A percentile compares a stretch with the other conserved stretches of the same genome.
These are phyloP conservation scores for Chenopodium berlandieri DNA, from an alignment of 148 eudicot genomes.

Conservation along the genomic window DNA sequence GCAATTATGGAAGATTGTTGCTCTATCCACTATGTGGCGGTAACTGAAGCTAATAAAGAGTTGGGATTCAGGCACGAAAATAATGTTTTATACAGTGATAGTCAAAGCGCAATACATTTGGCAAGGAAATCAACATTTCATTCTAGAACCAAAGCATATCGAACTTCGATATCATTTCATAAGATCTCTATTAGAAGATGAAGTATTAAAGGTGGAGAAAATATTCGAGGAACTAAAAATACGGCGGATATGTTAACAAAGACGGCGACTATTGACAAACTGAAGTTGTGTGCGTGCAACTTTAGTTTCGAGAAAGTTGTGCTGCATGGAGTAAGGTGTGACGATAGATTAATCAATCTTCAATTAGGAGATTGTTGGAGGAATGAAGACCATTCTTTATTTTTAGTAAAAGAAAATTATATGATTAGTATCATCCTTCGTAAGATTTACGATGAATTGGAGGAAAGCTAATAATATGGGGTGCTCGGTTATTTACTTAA, in stretches of 20 bases:
- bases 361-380: too few relatives aligned
- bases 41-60: slow-evolving; percentile 3
- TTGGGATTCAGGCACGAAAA: not conserved
- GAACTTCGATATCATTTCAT: not conserved
- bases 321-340: not conserved
- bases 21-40: slow-evolving; percentile 16
- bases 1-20: slow-evolving; percentile 2
- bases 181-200: not conserved
- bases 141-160: slow-evolving; percentile 21
- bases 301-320: not conserved
- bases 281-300: not conserved
- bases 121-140: not conserved
- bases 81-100: slow-evolving; percentile 11
- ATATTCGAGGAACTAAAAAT: not conserved
- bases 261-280: not conserved
- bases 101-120: slow-evolving; percentile 18
- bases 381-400: too few relatives aligned
- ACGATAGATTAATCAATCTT: not conserved
- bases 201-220: not conserved
- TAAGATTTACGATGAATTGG: too few relatives aligned
- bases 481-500: too few relatives aligned
- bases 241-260: not conserved
- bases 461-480: too few relatives aligned
- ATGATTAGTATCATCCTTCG: too few relatives aligned
- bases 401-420: too few relatives aligned